Conservation (phyloP, 768 basidiomycete genomes). For the Mycena rebaudengoi region DNA sequence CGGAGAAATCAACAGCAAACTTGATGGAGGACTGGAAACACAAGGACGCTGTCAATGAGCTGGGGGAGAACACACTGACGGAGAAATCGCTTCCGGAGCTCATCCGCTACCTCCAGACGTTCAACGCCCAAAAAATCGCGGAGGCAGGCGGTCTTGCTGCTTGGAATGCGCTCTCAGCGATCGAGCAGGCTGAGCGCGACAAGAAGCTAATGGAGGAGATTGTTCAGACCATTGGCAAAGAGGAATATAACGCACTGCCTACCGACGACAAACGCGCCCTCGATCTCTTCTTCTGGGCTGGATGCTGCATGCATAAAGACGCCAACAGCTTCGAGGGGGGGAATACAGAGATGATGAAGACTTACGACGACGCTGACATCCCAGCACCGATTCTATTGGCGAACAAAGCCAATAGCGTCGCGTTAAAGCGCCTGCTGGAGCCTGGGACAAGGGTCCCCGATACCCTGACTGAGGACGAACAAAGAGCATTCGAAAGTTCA, state of each 20-base stretch:
- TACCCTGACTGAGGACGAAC: neutral
- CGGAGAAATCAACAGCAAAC: conserved; percentile 27
- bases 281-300: conserved; percentile 43
- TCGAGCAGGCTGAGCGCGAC: conserved; percentile 27
- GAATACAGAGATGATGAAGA: conserved; percentile 32
- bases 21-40: conserved; percentile 28
- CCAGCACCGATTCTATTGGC: conserved; percentile 5
- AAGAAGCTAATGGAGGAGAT: conserved; percentile 25
- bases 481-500: conserved; percentile 15
- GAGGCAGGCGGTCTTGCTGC: neutral
- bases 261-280: conserved; percentile 21
- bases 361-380: conserved; percentile 25
- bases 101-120: neutral
- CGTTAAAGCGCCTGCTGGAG: neutral
- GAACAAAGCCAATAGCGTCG: conserved; percentile 1
- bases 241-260: conserved; percentile 27
- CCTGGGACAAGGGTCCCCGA: neutral
- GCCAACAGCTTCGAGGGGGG: conserved; percentile 44
- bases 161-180: conserved; percentile 15
- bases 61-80: neutral
- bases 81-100: neutral
- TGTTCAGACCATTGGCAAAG: conserved; percentile 26
- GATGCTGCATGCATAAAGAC: too few relatives aligned
- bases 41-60: too few relatives aligned
- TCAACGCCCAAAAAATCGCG: conserved; percentile 6